A percentile compares a stretch with the other conserved stretches of the same genome.
Evolutionary conservation across 768 basidiomycete genomes (phyloP).

Genomic region (Galerina sulciceps): DNA sequence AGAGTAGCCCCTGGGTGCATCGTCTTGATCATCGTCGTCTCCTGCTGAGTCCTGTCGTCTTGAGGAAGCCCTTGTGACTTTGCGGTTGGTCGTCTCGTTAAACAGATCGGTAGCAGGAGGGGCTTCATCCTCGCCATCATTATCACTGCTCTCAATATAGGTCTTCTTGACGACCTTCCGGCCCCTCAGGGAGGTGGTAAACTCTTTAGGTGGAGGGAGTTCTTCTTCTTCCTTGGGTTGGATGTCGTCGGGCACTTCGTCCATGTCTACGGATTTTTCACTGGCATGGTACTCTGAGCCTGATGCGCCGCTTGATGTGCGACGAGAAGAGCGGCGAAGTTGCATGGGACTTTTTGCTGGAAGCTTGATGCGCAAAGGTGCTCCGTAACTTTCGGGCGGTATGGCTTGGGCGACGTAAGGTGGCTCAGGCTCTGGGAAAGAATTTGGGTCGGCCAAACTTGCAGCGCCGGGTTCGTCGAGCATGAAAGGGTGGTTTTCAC

Average conservation of each 20-base stretch:
- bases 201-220: constrained; percentile 23
- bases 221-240: constrained; percentile 38
- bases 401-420: constrained; percentile 9
- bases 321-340: constrained; percentile 40
- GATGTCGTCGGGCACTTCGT: constrained; percentile 28
- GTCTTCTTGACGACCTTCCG: constrained; percentile 39
- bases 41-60: constrained; percentile 15
- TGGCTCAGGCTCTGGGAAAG: constrained; percentile 4
- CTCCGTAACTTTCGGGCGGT: constrained; percentile 1
- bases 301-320: constrained; percentile 39
- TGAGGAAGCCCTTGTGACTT: constrained; percentile 19
- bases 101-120: constrained; percentile 24
- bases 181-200: constrained; percentile 39
- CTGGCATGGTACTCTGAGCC: constrained; percentile 56
- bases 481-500: constrained; percentile 25
- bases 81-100: constrained; percentile 31
- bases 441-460: constrained; percentile 21
- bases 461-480: constrained; percentile 23
- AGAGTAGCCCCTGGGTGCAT: constrained; percentile 4
- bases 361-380: constrained; percentile 29
- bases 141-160: constrained; percentile 53
- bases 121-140: constrained; percentile 33
- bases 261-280: constrained; percentile 44
- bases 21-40: constrained; percentile 34
- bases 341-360: constrained; percentile 28